These are phyloP conservation scores for Thraustochytrium striatum DNA, from an alignment of 352 stramenopile genomes.

Conservation along the genomic window DNA sequence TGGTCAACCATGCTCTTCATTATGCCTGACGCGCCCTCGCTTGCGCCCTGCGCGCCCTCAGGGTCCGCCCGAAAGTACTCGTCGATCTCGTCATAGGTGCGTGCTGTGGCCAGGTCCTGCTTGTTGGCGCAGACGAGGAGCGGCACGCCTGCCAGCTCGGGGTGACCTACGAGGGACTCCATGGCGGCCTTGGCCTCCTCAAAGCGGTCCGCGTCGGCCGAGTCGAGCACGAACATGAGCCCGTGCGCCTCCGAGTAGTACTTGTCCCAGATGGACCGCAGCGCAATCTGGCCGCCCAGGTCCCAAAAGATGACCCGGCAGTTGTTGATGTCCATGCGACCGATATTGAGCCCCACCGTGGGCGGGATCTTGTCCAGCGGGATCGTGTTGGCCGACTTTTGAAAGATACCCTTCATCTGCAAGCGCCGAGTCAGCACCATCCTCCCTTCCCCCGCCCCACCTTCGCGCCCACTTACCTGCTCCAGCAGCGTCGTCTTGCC, in stretches of 20 bases:
- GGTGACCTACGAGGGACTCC: conserved; percentile 70
- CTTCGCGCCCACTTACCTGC: conserved; percentile 59
- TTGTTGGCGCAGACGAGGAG: conserved; percentile 83
- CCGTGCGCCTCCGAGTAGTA: conserved; percentile 86
- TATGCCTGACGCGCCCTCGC: neutral
- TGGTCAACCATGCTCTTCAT: neutral
- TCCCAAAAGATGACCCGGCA: conserved; percentile 85
- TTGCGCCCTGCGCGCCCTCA: neutral
- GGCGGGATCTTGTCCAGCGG: conserved; percentile 74
- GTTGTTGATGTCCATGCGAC: conserved; percentile 68
- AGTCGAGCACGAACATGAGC: conserved; percentile 83
- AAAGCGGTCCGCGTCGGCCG: conserved; percentile 73
- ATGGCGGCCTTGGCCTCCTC: conserved; percentile 77
- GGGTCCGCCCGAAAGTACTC: conserved; percentile 38
- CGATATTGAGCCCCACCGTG: conserved; percentile 75
- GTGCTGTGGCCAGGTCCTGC: conserved; percentile 66
- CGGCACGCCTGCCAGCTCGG: conserved; percentile 70
- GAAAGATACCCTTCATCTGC: conserved; percentile 48
- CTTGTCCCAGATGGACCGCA: conserved; percentile 85
- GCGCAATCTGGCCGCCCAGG: conserved; percentile 71
- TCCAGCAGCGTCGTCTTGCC: conserved; percentile 78
- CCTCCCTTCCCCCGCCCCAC: neutral
- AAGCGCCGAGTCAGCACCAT: too few species aligned
- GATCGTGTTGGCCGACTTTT: conserved; percentile 58
- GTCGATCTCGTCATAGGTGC: conserved; percentile 43